These are phyloP conservation scores for Nigrograna mackinnonii DNA, from an alignment of 2,329 filamentous ascomycete species.

Conservation along the genomic window DNA sequence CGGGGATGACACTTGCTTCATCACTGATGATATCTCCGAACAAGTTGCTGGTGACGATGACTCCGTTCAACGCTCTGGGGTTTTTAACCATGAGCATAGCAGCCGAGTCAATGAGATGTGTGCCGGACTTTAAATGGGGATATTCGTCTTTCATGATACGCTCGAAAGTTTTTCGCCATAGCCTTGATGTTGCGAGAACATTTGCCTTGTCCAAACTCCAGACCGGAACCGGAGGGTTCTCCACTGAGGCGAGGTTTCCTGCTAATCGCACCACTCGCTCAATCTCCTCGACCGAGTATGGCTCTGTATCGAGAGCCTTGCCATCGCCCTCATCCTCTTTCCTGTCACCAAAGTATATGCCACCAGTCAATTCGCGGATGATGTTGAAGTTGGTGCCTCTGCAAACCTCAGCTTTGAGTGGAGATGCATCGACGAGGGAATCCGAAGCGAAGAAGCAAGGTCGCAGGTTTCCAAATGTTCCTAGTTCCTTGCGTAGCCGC, in stretches of 20 bases:
- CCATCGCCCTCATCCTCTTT: slow-evolving; percentile 78
- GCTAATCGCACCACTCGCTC: slow-evolving; percentile 85
- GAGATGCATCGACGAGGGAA: slow-evolving; percentile 79
- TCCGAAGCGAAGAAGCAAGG: slow-evolving; percentile 96
- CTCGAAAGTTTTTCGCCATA: slow-evolving; percentile 87
- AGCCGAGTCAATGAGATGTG: slow-evolving; percentile 94
- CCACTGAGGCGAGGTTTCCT: slow-evolving; percentile 76
- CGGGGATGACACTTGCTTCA: slow-evolving; percentile 92
- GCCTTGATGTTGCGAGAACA: slow-evolving; percentile 83
- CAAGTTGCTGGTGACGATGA: slow-evolving; percentile 90
- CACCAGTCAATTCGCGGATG: slow-evolving; percentile 87
- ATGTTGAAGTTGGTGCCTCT: slow-evolving; percentile 89
- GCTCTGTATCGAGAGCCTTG: slow-evolving; percentile 80
- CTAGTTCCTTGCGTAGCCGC: slow-evolving; percentile 88
- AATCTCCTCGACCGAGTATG: slow-evolving; percentile 82
- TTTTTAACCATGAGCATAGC: slow-evolving; percentile 98
- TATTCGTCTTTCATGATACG: slow-evolving; percentile 89
- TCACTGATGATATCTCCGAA: slow-evolving; percentile 97
- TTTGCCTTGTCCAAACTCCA: slow-evolving; percentile 96
- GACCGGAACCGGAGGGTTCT: slow-evolving; percentile 76
- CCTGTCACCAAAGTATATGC: slow-evolving; percentile 93
- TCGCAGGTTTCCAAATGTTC: slow-evolving; percentile 91
- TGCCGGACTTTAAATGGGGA: slow-evolving; percentile 79
- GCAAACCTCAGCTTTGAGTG: slow-evolving; percentile 84
- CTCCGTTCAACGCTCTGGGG: slow-evolving; percentile 82